These are phyloP conservation scores for Cyclocybe cylindracea DNA, from an alignment of 768 basidiomycete species.

Conservation along the genomic window DNA sequence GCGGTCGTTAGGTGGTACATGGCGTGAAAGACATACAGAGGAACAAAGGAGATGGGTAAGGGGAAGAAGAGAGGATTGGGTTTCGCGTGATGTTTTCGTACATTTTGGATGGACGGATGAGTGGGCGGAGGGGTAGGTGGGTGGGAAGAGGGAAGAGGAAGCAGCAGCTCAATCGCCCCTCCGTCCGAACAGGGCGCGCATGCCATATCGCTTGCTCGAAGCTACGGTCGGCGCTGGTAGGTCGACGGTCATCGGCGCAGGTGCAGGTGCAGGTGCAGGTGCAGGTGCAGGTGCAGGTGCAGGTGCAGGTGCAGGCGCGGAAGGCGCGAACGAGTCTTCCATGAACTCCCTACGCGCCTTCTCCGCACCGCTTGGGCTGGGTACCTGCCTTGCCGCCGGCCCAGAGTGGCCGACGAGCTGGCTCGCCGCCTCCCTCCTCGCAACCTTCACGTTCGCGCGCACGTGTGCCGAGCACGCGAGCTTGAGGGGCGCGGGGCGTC, in stretches of 20 bases:
- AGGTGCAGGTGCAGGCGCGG: not conserved
- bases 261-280: not conserved
- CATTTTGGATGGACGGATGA: too few relatives aligned
- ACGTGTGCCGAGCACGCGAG: constrained; percentile 23
- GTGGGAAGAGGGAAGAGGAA: not conserved
- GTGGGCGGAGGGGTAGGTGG: not conserved
- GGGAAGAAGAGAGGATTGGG: not conserved
- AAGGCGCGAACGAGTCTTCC: constrained; percentile 32
- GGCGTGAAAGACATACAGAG: not conserved
- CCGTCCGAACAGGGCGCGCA: not conserved
- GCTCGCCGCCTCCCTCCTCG: not conserved
- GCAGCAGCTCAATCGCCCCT: constrained; percentile 1
- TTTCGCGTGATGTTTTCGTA: not conserved
- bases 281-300: not conserved
- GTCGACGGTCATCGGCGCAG: not conserved
- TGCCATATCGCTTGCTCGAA: not conserved
- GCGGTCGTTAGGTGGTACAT: too few relatives aligned
- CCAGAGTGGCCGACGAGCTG: not conserved
- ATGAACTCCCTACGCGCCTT: constrained; percentile 29
- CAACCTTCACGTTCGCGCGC: not conserved
- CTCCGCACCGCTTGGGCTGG: constrained; percentile 6
- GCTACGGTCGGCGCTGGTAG: not conserved
- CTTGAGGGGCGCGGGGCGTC: constrained; percentile 39
- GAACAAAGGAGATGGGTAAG: not conserved
- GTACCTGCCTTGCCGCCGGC: not conserved